phyloP scores from a whole-genome alignment of 176 grass and related monocot species.

The Hsuehochloa calcarea region DNA sequence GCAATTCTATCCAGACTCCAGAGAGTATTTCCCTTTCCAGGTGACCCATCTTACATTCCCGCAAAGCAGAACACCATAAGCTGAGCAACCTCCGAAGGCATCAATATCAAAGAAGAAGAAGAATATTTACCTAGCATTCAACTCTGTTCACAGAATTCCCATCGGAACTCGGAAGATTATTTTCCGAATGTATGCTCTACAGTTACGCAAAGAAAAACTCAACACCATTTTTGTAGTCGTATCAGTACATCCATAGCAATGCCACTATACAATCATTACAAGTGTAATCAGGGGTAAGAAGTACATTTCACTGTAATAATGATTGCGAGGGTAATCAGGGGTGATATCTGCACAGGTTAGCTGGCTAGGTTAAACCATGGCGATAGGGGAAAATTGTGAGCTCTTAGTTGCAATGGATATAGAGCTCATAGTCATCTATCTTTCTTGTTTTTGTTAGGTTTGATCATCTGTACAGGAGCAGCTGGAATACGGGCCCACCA shows the following conservation, averaged over 20 bases:
- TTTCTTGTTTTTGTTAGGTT: conserved; percentile 61
- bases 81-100: background rate
- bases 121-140: background rate
- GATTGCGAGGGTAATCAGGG: background rate
- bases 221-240: background rate
- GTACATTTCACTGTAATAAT: background rate
- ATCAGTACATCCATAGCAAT: background rate
- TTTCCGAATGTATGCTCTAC: background rate
- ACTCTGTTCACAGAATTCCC: background rate
- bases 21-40: background rate
- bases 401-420: conserved; percentile 1
- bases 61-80: background rate
- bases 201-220: background rate
- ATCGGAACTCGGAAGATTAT: background rate
- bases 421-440: conserved; percentile 37
- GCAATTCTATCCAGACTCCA: background rate
- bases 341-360: conserved; percentile 32
- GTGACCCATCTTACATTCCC: background rate
- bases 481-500: conserved; percentile 91
- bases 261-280: conserved; percentile 14
- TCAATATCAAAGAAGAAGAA: background rate
- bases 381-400: background rate
- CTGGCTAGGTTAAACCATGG: background rate
- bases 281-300: background rate
- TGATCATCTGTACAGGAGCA: conserved; percentile 72